A percentile compares a stretch with the other conserved stretches of the same genome.
Conservation (phyloP, 148 eudicot species). For the Polygonum aviculare region DNA sequence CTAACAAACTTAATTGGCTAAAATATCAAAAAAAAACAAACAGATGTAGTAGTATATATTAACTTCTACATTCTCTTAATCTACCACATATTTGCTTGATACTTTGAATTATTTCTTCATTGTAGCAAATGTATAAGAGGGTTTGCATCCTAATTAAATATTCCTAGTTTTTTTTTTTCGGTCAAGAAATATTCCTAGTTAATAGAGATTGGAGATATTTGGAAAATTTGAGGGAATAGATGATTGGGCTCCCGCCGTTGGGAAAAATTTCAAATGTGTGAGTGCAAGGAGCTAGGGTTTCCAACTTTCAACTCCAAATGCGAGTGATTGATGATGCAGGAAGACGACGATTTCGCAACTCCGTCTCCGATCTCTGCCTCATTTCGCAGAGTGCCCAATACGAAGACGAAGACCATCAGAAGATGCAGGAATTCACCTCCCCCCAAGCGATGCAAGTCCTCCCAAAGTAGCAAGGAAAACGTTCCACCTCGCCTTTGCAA, state of each 20-base stretch:
- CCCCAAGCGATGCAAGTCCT: background rate
- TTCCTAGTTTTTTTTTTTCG: no score
- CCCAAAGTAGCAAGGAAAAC: background rate
- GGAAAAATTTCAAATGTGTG: background rate
- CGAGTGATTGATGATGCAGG: constrained; percentile 7
- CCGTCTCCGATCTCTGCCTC: background rate
- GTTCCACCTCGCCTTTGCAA: background rate
- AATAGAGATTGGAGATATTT: no score
- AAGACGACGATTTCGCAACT: constrained; percentile 7
- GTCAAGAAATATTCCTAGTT: no score
- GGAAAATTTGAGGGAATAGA: background rate
- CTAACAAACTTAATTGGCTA: no score
- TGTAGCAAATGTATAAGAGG: no score
- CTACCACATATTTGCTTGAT: no score
- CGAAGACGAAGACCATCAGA: background rate
- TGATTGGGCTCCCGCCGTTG: background rate
- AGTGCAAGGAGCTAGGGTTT: background rate
- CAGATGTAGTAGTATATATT: no score
- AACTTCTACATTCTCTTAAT: no score
- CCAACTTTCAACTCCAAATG: background rate
- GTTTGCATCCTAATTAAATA: no score
- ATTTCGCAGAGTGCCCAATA: background rate
- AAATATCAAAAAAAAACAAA: no score
- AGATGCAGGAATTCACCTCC: background rate
- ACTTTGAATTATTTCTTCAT: no score